A percentile compares a stretch with the other conserved stretches of the same genome.
These are phyloP conservation scores for Chaetoscypha palmicola DNA, from an alignment of 2,329 filamentous ascomycete genomes.

Conservation along the genomic window DNA sequence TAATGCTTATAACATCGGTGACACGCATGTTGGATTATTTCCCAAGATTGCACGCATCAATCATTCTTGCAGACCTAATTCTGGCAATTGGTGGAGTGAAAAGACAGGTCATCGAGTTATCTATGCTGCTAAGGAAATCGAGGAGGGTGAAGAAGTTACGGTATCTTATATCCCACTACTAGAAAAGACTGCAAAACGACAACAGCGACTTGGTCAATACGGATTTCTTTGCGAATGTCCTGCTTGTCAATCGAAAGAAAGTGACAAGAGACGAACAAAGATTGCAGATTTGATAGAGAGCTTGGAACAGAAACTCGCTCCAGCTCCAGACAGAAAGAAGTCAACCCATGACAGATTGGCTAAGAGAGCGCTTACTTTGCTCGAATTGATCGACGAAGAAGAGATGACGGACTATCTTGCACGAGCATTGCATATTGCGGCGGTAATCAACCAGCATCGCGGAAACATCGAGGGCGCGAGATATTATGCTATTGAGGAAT, in stretches of 20 bases:
- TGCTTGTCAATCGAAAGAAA: slow-evolving; percentile 29
- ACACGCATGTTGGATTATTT: slow-evolving; percentile 32
- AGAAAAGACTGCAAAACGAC: slow-evolving; percentile 23
- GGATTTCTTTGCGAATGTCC: slow-evolving; percentile 34
- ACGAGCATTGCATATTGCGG: slow-evolving; percentile 22
- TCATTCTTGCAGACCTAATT: slow-evolving; percentile 34
- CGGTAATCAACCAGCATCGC: slow-evolving; percentile 17
- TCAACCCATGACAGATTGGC: slow-evolving; percentile 13
- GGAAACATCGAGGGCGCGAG: slow-evolving; percentile 15
- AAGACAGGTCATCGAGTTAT: slow-evolving; percentile 27
- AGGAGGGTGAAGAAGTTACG: slow-evolving; percentile 33
- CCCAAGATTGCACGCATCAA: slow-evolving; percentile 33
- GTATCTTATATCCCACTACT: slow-evolving; percentile 30
- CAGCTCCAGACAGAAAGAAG: slow-evolving; percentile 6
- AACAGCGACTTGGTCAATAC: slow-evolving; percentile 28
- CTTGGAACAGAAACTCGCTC: slow-evolving; percentile 29
- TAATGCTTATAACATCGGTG: slow-evolving; percentile 20
- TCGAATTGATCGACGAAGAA: slow-evolving; percentile 22
- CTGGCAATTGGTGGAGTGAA: slow-evolving; percentile 33
- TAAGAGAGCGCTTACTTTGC: slow-evolving; percentile 16
- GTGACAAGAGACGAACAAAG: slow-evolving; percentile 29
- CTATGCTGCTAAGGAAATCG: slow-evolving; percentile 32
- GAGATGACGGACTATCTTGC: slow-evolving; percentile 24
- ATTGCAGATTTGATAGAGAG: slow-evolving; percentile 30
- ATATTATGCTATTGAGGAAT: slow-evolving; percentile 22